These are phyloP conservation scores for Apophysomyces elegans DNA, from an alignment of 371 early-diverging fungal species.

Conservation along the genomic window DNA sequence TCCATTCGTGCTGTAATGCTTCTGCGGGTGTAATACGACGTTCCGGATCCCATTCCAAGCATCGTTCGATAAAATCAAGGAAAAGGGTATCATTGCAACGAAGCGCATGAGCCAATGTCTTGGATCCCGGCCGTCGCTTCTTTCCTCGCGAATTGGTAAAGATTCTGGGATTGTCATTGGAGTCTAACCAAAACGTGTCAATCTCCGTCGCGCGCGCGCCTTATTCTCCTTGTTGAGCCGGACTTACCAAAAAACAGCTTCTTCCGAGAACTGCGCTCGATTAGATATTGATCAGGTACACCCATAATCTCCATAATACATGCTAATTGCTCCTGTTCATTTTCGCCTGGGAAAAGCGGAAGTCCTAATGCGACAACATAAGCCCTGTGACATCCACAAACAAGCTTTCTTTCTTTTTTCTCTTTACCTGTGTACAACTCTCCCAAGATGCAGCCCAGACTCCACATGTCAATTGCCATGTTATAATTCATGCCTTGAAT, in stretches of 20 bases:
- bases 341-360: conserved; percentile 96
- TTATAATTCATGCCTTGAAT: conserved; percentile 64
- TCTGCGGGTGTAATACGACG: conserved; percentile 82
- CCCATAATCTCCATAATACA: conserved; percentile 92
- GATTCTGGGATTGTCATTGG: conserved; percentile 63
- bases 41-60: conserved; percentile 87
- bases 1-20: conserved; percentile 77
- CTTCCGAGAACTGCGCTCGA: conserved; percentile 77
- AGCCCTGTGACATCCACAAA: conserved; percentile 7
- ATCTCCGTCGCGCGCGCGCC: background rate
- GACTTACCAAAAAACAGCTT: conserved; percentile 81
- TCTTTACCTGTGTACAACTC: conserved; percentile 86
- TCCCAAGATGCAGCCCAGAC: conserved; percentile 95
- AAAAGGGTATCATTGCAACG: conserved; percentile 72
- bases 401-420: conserved; percentile 62
- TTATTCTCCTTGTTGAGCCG: too few species aligned
- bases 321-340: conserved; percentile 93
- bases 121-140: conserved; percentile 74
- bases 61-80: conserved; percentile 79
- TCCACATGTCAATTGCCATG: conserved; percentile 98
- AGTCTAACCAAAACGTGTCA: conserved; percentile 43
- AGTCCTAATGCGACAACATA: conserved; percentile 74
- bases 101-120: conserved; percentile 70
- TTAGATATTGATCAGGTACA: conserved; percentile 70
- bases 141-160: conserved; percentile 85